A percentile compares a stretch with the other conserved stretches of the same genome.
Evolutionary conservation across 371 early-diverging fungal species (phyloP).

Genomic region (Apophysomyces elegans): DNA sequence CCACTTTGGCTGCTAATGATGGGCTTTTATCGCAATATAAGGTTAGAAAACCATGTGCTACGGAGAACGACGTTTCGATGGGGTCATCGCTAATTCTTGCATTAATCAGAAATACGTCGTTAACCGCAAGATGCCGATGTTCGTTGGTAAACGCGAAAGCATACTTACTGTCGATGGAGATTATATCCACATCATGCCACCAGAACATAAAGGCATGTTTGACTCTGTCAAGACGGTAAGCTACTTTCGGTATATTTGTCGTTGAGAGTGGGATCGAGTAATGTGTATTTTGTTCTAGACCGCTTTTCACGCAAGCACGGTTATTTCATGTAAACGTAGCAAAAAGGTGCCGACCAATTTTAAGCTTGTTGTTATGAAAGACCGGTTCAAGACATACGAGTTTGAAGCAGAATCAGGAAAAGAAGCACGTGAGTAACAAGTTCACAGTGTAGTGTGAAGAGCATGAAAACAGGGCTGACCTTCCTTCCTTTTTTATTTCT

Average conservation of each 20-base stretch:
- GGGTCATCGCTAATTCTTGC: background rate
- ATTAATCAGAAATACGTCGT: constrained; percentile 60
- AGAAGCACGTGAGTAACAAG: constrained; percentile 67
- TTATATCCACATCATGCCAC: constrained; percentile 88
- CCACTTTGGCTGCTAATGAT: constrained; percentile 35
- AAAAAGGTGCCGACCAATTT: constrained; percentile 77
- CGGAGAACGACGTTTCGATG: too few species aligned
- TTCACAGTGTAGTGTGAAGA: too few species aligned
- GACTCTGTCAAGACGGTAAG: constrained; percentile 82
- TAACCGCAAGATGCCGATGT: constrained; percentile 79
- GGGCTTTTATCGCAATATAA: constrained; percentile 51
- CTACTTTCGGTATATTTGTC: background rate
- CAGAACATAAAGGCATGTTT: constrained; percentile 82
- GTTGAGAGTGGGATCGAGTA: too few species aligned
- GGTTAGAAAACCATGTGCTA: constrained; percentile 13
- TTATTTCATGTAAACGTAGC: constrained; percentile 79
- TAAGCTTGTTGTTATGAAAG: constrained; percentile 71
- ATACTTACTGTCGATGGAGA: constrained; percentile 94
- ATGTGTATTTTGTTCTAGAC: constrained; percentile 2
- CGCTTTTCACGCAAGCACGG: constrained; percentile 76
- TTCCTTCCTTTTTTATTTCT: too few species aligned
- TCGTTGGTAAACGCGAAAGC: constrained; percentile 83
- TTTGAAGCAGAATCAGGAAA: constrained; percentile 75
- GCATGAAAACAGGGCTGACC: too few species aligned
- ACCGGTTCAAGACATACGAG: constrained; percentile 77